Evolutionary conservation across 345 rosid genomes (phyloP), one percentile per base, ranked within the genome.

Genomic region (Odontarrhena argentea): DNA sequence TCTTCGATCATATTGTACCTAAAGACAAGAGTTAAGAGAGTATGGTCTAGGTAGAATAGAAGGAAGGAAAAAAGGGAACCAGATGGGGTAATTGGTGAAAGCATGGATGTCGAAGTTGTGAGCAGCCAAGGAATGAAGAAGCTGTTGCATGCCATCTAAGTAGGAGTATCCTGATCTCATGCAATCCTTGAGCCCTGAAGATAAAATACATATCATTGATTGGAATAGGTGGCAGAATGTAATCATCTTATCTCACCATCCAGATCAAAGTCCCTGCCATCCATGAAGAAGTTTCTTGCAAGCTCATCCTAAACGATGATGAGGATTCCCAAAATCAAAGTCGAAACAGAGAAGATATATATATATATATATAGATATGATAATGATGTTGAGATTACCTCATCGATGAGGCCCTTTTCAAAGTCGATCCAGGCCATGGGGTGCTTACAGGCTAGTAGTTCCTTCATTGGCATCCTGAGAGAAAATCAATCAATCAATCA

Each of bases 371-470:
- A 32, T 32, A 5, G 6, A 32, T 32, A 3, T 3, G 36, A 28
- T 3, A 3, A 32, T 32, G 41, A 10, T 2, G 28, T n/a, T 4
- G 45, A 9, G 28, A 65, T 47, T 78, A 89, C 96, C 94, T 93
- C 97, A 48, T 88, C 78, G 54, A 90, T 88, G 49, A 78, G 15
- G 60, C 97, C 98, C 81, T 85, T 81, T 78, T 93, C 97, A 40
- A 93, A 93, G 62, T 92, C 96, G 58, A 84, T 66, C 98, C 98
- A 93, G 4, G 92, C 79, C 68, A 87, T 82, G 28, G 96, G 97
- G 60, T 93, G 94, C 80, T 93, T 88, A 83, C 82, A 73, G 30
- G 83, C 92, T 7, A 93, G 72, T 34, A 93, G 76, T 63, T 88
- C 86, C 81, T 88, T 69, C 77, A 90, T 68, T 38, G 97, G 70